A percentile compares a stretch with the other conserved stretches of the same genome.
Conservation (phyloP, 169 alveolate genomes). For the Plasmodium coatneyi region DNA sequence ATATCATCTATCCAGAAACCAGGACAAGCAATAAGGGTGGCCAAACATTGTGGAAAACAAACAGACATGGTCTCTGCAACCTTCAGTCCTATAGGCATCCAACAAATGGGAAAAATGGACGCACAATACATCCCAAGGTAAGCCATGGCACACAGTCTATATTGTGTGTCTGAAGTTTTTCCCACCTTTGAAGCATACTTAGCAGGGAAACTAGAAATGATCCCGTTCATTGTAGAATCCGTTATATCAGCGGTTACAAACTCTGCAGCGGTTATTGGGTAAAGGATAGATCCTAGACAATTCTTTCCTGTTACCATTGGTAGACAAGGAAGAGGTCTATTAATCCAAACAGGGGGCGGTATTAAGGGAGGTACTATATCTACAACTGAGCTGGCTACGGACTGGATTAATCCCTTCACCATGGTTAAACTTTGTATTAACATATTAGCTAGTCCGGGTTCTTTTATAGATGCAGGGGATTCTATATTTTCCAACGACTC, state of each 20-base stretch:
- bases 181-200: conserved; percentile 89
- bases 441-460: conserved; percentile 85
- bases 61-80: conserved; percentile 53
- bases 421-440: conserved; percentile 81
- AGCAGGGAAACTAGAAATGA: conserved; percentile 87
- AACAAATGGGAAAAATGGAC: conserved; percentile 88
- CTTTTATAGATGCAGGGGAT: conserved; percentile 74
- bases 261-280: conserved; percentile 89
- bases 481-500: conserved; percentile 32
- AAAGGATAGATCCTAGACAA: conserved; percentile 88
- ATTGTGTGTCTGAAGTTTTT: conserved; percentile 85
- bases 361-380: conserved; percentile 89
- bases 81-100: conserved; percentile 83
- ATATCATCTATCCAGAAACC: conserved; percentile 90
- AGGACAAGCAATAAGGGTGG: conserved; percentile 89
- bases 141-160: conserved; percentile 86
- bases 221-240: conserved; percentile 88
- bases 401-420: conserved; percentile 87
- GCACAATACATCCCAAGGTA: conserved; percentile 90
- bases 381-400: conserved; percentile 83
- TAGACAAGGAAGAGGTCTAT: conserved; percentile 88
- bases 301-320: conserved; percentile 90
- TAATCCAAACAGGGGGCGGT: conserved; percentile 80
- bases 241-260: conserved; percentile 87
- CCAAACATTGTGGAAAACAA: conserved; percentile 88